Conservation (phyloP, 2,329 filamentous ascomycete species). For the Aspergillaceae sp. region DNA sequence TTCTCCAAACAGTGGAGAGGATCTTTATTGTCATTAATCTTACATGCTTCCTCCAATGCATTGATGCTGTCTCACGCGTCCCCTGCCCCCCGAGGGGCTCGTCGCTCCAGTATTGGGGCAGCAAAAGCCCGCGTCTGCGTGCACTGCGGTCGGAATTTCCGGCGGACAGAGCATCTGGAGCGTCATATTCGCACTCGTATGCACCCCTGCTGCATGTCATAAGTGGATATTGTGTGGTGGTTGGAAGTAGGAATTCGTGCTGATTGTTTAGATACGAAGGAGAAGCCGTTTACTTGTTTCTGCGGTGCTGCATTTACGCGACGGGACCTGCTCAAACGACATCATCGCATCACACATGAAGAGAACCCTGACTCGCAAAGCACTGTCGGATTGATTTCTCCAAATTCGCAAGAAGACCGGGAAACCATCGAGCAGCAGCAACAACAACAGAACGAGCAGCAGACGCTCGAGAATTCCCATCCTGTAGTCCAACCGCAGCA, state of each 20-base stretch:
- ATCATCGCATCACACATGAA: conserved; percentile 26
- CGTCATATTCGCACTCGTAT: conserved; percentile 29
- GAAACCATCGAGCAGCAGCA: conserved; percentile 5
- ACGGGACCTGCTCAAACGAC: conserved; percentile 27
- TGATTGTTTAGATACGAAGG: conserved; percentile 24
- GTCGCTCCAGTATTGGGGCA: conserved; percentile 16
- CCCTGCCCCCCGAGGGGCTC: conserved; percentile 14
- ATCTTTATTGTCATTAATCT: background rate
- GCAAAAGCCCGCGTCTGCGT: conserved; percentile 24
- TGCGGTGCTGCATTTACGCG: conserved; percentile 29
- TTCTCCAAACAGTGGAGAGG: conserved; percentile 15
- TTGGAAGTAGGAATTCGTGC: conserved; percentile 1
- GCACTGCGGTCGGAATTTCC: conserved; percentile 27
- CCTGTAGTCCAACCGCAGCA: background rate
- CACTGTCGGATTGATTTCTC: conserved; percentile 16
- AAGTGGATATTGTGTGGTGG: conserved; percentile 4
- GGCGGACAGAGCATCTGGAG: conserved; percentile 29
- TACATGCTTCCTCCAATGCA: conserved; percentile 12
- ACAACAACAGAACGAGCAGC: conserved; percentile 3
- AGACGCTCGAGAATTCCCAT: too few species aligned
- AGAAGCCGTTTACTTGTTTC: conserved; percentile 29
- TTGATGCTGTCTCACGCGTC: conserved; percentile 26
- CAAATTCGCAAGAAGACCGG: conserved; percentile 20
- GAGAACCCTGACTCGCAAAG: conserved; percentile 4
- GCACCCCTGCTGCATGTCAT: background rate